Evolutionary conservation across 2,329 filamentous ascomycete genomes (phyloP).

Genomic region (Metarhizium anisopliae): DNA sequence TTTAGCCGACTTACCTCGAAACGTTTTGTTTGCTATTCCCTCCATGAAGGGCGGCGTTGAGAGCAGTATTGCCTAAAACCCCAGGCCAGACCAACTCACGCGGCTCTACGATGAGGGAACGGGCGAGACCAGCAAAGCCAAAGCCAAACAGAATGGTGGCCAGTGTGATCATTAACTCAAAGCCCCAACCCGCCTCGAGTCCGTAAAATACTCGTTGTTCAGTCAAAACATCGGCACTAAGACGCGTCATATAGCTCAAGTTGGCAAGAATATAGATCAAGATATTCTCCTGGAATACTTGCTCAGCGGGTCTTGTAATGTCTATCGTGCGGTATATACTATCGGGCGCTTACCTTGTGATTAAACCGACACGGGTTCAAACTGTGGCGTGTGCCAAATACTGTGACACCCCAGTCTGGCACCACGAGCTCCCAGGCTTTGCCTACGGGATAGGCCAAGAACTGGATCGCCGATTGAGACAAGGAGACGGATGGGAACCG

Average conservation of each 20-base stretch:
- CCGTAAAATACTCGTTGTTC: constrained; percentile 32
- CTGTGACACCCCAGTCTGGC: constrained; percentile 20
- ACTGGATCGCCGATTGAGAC: constrained; percentile 27
- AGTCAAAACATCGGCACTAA: constrained; percentile 24
- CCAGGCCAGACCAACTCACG: constrained; percentile 44
- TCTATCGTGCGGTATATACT: constrained; percentile 15
- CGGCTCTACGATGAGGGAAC: constrained; percentile 35
- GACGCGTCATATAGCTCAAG: constrained; percentile 33
- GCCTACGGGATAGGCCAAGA: constrained; percentile 34
- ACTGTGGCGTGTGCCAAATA: constrained; percentile 10
- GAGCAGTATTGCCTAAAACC: constrained; percentile 37
- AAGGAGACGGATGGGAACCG: constrained; percentile 22
- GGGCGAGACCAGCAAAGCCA: constrained; percentile 36
- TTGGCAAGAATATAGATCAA: constrained; percentile 49
- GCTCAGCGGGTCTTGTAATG: constrained; percentile 11
- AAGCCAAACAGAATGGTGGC: constrained; percentile 44
- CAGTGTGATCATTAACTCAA: constrained; percentile 38
- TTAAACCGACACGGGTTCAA: constrained; percentile 30
- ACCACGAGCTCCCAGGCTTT: constrained; percentile 25
- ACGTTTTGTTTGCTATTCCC: constrained; percentile 22
- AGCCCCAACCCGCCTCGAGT: constrained; percentile 34
- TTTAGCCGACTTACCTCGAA: constrained; percentile 5
- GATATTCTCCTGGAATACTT: constrained; percentile 34
- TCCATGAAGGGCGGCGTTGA: constrained; percentile 33
- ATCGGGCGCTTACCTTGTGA: constrained; percentile 21